These are phyloP conservation scores for Dissoconium aciculare DNA, from an alignment of 2,329 filamentous ascomycete species.

Conservation along the genomic window DNA sequence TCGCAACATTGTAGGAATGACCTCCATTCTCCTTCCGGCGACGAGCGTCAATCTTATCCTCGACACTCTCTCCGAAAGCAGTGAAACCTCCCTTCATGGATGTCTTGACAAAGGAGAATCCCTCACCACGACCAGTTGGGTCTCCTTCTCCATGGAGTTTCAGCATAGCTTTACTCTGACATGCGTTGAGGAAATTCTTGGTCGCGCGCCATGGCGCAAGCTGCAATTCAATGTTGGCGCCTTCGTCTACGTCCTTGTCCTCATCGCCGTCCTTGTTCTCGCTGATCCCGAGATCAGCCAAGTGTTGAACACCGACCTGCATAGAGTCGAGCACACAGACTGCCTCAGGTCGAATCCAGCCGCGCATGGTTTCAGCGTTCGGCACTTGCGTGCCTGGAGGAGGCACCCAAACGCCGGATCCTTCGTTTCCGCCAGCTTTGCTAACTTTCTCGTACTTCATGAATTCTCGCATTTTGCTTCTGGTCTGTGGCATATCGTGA, in stretches of 20 bases:
- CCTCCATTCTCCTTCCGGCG: conserved; percentile 50
- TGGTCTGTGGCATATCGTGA: conserved; percentile 85
- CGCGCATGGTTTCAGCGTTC: conserved; percentile 64
- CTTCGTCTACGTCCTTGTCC: conserved; percentile 46
- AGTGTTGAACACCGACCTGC: conserved; percentile 84
- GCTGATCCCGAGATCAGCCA: conserved; percentile 81
- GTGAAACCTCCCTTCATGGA: conserved; percentile 98
- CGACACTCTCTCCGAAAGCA: conserved; percentile 73
- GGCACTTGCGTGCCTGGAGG: conserved; percentile 58
- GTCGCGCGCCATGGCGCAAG: conserved; percentile 94
- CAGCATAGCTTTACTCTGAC: conserved; percentile 90
- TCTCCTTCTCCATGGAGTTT: conserved; percentile 89
- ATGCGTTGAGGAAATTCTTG: conserved; percentile 90
- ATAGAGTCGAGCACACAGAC: conserved; percentile 90
- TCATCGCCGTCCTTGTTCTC: conserved; percentile 46
- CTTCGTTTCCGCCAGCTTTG: conserved; percentile 37
- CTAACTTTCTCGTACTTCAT: conserved; percentile 78
- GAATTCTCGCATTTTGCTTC: conserved; percentile 95
- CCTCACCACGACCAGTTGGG: conserved; percentile 81
- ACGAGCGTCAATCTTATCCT: conserved; percentile 74
- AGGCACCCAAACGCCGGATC: conserved; percentile 64
- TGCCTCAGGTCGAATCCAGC: conserved; percentile 89
- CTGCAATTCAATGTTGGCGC: conserved; percentile 68
- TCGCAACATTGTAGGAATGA: conserved; percentile 93
- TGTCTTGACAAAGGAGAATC: conserved; percentile 93